These are phyloP conservation scores for Parastagonospora nodorum DNA, from an alignment of 2,329 filamentous ascomycete genomes.

Conservation along the genomic window DNA sequence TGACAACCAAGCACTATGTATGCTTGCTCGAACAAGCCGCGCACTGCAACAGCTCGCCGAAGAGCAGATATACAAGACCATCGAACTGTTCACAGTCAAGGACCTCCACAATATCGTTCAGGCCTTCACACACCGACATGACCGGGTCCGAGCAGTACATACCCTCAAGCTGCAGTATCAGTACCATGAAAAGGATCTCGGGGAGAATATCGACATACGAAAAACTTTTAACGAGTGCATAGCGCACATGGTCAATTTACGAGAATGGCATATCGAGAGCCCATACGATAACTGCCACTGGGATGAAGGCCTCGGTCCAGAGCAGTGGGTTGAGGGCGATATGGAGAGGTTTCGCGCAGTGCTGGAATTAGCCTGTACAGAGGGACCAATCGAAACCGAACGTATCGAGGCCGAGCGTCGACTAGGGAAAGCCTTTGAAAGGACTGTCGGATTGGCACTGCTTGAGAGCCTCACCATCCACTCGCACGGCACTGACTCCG, in stretches of 20 bases:
- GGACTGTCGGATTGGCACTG: constrained; percentile 30
- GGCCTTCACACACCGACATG: constrained; percentile 28
- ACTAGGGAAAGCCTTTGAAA: constrained; percentile 14
- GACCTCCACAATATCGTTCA: constrained; percentile 31
- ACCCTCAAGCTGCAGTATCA: constrained; percentile 40
- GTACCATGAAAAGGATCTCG: constrained; percentile 21
- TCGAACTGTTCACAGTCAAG: constrained; percentile 33
- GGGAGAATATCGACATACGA: constrained; percentile 26
- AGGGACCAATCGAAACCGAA: constrained; percentile 17
- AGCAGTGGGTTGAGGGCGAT: constrained; percentile 39
- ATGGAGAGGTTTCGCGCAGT: constrained; percentile 39
- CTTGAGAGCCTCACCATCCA: constrained; percentile 40
- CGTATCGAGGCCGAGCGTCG: constrained; percentile 16
- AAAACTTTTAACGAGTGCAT: constrained; percentile 35
- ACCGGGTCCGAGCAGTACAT: constrained; percentile 36
- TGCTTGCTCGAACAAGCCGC: constrained; percentile 36
- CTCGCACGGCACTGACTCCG: constrained; percentile 36
- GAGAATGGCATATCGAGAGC: constrained; percentile 42
- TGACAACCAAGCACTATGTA: constrained; percentile 28
- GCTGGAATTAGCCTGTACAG: constrained; percentile 31
- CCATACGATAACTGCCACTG: constrained; percentile 40
- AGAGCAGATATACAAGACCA: constrained; percentile 38
- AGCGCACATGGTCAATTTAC: constrained; percentile 35
- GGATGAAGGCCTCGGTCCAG: constrained; percentile 23
- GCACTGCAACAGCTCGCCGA: constrained; percentile 38